These are phyloP conservation scores for Erigeron philadelphicus DNA, from an alignment of 140 eudicot species.

Conservation along the genomic window DNA sequence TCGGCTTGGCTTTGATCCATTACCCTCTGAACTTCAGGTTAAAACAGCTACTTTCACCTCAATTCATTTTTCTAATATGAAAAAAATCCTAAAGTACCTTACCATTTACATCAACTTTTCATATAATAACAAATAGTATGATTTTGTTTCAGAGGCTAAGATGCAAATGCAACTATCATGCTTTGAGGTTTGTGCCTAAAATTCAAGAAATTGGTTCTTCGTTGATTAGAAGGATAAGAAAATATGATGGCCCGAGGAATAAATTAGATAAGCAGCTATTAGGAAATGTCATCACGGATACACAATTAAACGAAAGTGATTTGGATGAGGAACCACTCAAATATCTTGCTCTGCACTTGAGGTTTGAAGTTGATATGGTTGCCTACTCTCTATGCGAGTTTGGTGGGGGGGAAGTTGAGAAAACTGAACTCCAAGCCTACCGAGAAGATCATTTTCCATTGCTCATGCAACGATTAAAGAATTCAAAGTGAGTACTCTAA, in stretches of 20 bases:
- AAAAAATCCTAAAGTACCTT: neutral
- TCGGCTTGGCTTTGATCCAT: conserved; percentile 84
- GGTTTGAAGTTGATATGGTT: conserved; percentile 96
- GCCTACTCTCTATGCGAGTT: conserved; percentile 89
- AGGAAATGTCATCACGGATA: conserved; percentile 47
- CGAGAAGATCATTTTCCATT: conserved; percentile 84
- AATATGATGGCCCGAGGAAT: conserved; percentile 41
- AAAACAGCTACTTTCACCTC: conserved; percentile 5
- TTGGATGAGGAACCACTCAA: conserved; percentile 34
- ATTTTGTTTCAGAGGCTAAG: conserved; percentile 60
- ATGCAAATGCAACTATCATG: conserved; percentile 95
- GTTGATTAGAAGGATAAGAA: conserved; percentile 64
- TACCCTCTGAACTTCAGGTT: conserved; percentile 85
- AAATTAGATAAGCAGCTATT: conserved; percentile 61
- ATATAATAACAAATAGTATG: conserved; percentile 17
- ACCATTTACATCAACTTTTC: neutral
- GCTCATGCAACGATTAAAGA: conserved; percentile 68
- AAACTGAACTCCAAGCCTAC: conserved; percentile 65
- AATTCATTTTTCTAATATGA: neutral
- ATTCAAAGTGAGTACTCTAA: conserved; percentile 35
- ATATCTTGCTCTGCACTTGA: conserved; percentile 82
- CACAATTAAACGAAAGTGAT: conserved; percentile 20
- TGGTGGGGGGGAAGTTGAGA: conserved; percentile 79
- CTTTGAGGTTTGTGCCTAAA: conserved; percentile 72
- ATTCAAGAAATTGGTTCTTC: conserved; percentile 69